Evolutionary conservation across 1,284 basidiomycete species (phyloP).

Genomic region (Kalmanozyma brasiliensis): DNA sequence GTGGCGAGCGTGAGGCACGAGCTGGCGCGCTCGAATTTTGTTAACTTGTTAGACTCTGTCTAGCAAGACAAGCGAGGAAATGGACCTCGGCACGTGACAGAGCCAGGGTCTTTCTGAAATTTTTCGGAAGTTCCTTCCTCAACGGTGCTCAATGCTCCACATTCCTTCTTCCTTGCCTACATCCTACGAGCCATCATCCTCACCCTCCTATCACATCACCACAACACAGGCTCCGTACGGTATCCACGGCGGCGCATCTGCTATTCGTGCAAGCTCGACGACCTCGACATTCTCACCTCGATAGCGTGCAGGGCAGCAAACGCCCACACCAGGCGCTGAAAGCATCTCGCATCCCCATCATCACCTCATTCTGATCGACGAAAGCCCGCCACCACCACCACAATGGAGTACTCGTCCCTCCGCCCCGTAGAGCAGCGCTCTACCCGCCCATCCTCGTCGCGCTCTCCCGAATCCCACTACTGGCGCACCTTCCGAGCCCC

Average conservation of each 20-base stretch:
- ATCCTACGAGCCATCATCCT: not conserved
- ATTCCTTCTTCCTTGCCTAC: constrained; percentile 7
- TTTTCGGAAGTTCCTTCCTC: constrained; percentile 6
- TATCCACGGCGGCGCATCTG: too few species aligned
- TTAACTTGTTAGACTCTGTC: not conserved
- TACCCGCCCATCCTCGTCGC: constrained; percentile 30
- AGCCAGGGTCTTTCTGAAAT: constrained; percentile 11
- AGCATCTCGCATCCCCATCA: not conserved
- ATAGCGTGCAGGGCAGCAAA: too few species aligned
- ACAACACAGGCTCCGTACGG: too few species aligned
- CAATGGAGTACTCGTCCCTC: constrained; percentile 38
- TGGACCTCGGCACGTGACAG: constrained; percentile 1
- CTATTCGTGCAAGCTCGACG: too few species aligned
- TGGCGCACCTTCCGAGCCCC: constrained; percentile 64
- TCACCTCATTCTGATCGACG: too few species aligned
- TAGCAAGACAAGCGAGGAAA: not conserved
- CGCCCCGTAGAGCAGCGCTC: constrained; percentile 26
- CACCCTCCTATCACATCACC: too few species aligned
- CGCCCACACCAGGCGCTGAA: too few species aligned
- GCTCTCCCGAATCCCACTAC: constrained; percentile 59
- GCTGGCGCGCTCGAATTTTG: too few species aligned
- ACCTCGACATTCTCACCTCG: too few species aligned
- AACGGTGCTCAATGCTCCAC: constrained; percentile 2
- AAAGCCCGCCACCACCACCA: constrained; percentile 1
- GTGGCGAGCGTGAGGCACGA: too few species aligned